A percentile compares a stretch with the other conserved stretches of the same genome.
These are phyloP conservation scores for Mimosa pudica DNA, from an alignment of 306 rosid genomes.

Conservation along the genomic window DNA sequence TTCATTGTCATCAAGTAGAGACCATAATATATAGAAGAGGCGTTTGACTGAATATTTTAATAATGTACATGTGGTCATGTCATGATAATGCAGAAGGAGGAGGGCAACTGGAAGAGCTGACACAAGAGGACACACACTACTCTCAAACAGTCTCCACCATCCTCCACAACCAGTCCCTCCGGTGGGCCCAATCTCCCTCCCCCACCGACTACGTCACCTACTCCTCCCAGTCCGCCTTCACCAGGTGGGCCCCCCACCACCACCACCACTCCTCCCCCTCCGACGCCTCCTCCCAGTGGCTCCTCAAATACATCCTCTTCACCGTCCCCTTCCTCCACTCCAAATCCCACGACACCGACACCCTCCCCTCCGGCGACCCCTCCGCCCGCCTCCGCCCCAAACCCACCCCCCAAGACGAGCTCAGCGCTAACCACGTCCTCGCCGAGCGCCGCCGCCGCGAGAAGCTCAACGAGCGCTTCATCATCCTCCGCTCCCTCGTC, in stretches of 20 bases:
- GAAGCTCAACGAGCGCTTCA: conserved; percentile 82
- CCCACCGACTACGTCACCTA: conserved; percentile 36
- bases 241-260: conserved; percentile 48
- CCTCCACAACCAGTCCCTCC: conserved; percentile 54
- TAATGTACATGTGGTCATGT: not conserved
- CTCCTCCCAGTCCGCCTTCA: conserved; percentile 66
- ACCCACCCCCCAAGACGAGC: conserved; percentile 74
- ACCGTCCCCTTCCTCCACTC: conserved; percentile 75
- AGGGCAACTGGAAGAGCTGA: conserved; percentile 51
- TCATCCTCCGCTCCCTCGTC: conserved; percentile 72
- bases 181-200: conserved; percentile 51
- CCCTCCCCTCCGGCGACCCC: conserved; percentile 37
- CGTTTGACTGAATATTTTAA: not conserved
- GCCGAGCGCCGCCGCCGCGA: conserved; percentile 86
- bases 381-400: conserved; percentile 46
- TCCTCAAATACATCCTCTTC: conserved; percentile 70
- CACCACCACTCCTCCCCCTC: conserved; percentile 38
- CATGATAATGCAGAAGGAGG: conserved; percentile 30
- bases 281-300: conserved; percentile 60
- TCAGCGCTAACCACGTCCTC: conserved; percentile 80
- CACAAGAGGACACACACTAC: conserved; percentile 77
- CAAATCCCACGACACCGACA: conserved; percentile 51
- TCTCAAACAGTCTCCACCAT: conserved; percentile 75
- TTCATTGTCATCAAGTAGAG: not conserved
- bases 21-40: not conserved